These are phyloP conservation scores for Pseudocercospora cruenta DNA, from an alignment of 2,329 filamentous ascomycete species.

Conservation along the genomic window DNA sequence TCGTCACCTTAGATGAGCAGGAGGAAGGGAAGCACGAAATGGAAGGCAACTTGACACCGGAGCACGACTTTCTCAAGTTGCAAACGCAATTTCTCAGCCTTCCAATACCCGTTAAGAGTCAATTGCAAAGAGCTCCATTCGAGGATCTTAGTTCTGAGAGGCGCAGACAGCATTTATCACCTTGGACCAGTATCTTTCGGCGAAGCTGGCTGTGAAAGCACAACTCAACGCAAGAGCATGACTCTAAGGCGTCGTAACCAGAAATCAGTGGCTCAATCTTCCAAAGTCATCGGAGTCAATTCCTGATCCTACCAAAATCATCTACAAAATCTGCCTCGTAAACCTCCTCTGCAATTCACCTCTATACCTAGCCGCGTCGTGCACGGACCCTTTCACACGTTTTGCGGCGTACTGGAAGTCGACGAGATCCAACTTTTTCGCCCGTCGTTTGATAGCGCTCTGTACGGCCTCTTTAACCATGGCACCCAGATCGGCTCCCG, in stretches of 20 bases:
- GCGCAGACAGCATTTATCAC: background rate
- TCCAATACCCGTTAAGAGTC: no score
- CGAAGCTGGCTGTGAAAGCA: background rate
- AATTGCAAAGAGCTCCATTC: no score
- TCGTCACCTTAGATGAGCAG: background rate
- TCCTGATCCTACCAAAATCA: background rate
- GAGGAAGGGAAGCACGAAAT: no score
- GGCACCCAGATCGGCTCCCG: slow-evolving; percentile 66
- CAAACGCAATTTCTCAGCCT: no score
- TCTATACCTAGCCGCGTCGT: slow-evolving; percentile 61
- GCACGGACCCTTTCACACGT: slow-evolving; percentile 56
- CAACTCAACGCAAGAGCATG: background rate
- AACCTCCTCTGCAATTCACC: slow-evolving; percentile 48
- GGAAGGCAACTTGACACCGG: no score
- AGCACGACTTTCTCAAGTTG: no score
- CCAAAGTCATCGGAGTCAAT: background rate
- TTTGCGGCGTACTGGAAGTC: slow-evolving; percentile 51
- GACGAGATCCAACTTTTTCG: slow-evolving; percentile 50
- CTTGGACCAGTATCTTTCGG: background rate
- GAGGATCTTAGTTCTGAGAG: background rate
- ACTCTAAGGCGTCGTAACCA: background rate
- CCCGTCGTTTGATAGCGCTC: slow-evolving; percentile 55
- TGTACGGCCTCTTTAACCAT: slow-evolving; percentile 63
- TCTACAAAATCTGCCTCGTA: background rate
- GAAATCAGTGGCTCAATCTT: background rate